A percentile compares a stretch with the other conserved stretches of the same genome.
Evolutionary conservation across 495 filamentous ascomycete genomes (phyloP).

Genomic region (Penicillium pulvis): DNA sequence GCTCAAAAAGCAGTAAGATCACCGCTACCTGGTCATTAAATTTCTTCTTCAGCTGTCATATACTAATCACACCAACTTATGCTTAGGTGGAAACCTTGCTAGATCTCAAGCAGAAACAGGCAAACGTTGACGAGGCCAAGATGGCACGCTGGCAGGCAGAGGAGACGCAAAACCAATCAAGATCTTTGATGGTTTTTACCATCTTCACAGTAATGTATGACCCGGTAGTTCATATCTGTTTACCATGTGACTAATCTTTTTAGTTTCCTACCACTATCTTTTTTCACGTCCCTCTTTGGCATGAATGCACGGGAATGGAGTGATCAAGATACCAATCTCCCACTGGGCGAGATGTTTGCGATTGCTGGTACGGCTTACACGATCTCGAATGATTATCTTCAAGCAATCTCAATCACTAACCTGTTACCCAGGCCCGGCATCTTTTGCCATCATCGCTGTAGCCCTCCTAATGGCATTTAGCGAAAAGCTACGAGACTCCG

Average conservation of each 20-base stretch:
- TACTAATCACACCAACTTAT: constrained; percentile 1
- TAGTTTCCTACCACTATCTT: constrained; percentile 62
- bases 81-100: constrained; percentile 63
- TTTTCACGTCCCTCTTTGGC: constrained; percentile 68
- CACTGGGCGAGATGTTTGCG: constrained; percentile 35
- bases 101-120: constrained; percentile 69
- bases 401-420: background rate
- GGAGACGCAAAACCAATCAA: constrained; percentile 62
- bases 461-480: constrained; percentile 49
- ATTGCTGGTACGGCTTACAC: constrained; percentile 32
- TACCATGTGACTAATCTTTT: constrained; percentile 1
- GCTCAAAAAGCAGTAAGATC: constrained; percentile 41
- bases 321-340: constrained; percentile 36
- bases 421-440: constrained; percentile 31
- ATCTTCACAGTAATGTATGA: constrained; percentile 68
- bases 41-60: background rate
- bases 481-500: constrained; percentile 34
- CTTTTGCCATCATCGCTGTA: constrained; percentile 44
- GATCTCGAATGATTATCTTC: too few relatives aligned
- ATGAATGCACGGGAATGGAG: constrained; percentile 69
- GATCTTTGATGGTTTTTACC: constrained; percentile 70
- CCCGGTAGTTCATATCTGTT: background rate
- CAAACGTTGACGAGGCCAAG: constrained; percentile 67
- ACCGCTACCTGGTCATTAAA: background rate
- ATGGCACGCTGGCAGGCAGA: constrained; percentile 65